Percentiles rank a stretch among this genome's conserved stretches.
Evolutionary conservation across 192 early-diverging fungal genomes (phyloP).

Genomic region (Rhizophlyctis rosea): DNA sequence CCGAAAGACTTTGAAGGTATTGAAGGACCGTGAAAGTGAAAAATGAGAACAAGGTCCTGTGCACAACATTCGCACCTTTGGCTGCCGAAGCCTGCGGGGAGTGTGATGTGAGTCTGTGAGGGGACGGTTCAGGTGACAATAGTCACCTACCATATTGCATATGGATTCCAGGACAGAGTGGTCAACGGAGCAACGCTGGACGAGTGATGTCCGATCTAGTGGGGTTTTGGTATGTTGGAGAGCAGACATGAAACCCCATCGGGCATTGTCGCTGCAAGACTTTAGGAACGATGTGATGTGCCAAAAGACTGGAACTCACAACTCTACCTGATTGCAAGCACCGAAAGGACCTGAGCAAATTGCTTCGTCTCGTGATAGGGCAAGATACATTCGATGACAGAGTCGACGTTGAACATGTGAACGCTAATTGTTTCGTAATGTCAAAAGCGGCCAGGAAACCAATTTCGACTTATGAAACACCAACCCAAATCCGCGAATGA

Average conservation of each 20-base stretch:
- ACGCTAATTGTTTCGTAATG: constrained; percentile 41
- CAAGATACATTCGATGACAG: constrained; percentile 70
- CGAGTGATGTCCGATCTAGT: constrained; percentile 66
- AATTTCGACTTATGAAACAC: no score
- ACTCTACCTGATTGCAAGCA: constrained; percentile 65
- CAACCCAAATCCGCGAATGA: constrained; percentile 72
- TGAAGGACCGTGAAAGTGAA: constrained; percentile 62
- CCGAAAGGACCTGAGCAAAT: constrained; percentile 78
- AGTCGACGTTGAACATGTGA: constrained; percentile 82
- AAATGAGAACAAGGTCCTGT: constrained; percentile 64
- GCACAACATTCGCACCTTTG: constrained; percentile 17
- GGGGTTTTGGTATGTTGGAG: constrained; percentile 55
- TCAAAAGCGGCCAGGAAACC: neutral
- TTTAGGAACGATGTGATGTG: neutral
- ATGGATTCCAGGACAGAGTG: constrained; percentile 73
- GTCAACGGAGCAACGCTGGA: constrained; percentile 68
- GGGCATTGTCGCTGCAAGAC: constrained; percentile 35
- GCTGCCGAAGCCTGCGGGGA: constrained; percentile 26
- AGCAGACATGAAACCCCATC: constrained; percentile 58
- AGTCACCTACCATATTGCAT: constrained; percentile 60
- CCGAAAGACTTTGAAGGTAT: constrained; percentile 44
- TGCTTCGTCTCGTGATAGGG: constrained; percentile 93
- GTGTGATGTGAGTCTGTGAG: neutral
- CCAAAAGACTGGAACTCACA: constrained; percentile 8
- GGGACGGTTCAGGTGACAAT: constrained; percentile 11